Base-by-base conservation (phyloP, 31 red algal genomes). In the Endocladia muricata region DNA sequence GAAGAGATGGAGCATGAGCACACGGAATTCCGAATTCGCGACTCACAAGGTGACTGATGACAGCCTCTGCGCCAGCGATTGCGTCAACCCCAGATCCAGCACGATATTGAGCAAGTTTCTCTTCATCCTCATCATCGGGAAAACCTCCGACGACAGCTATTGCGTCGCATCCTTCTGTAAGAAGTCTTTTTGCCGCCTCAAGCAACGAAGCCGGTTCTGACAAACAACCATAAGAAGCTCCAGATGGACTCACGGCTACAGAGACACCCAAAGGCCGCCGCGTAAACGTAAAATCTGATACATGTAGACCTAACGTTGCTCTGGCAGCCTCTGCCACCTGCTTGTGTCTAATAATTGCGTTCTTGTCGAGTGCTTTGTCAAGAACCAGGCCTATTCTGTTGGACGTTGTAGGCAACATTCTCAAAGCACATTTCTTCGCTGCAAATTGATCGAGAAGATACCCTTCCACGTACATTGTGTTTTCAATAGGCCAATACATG, bases 381-480 rank as follows among this genome's bases (percentile, higher is more conserved):
- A 98, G 73, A 40, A 98, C 80, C 2, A 98, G 40, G 3, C 95
- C 95, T 17, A 94, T 59, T 1, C 81, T 74, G 47, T 97, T 93
- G n/a, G 69, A 73, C 19, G 37, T 36, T 35, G 19, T 28, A 41
- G 63, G 22, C 22, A 68, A 31, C 33, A 60, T 58, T 29, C 61
- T 39, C 8, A 98, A 68, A 32, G 43, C 85, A 58, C 76, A 52
- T 13, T 81, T 57, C 25, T 74, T 84, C 38, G 74, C 81, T 36
- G 73, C 77, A 70, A 97, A 97, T 21, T 70, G 68, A 55, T 97
- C 94, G 55, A 97, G 73, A 21, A 86, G 84, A 74, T 76, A 85
- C 47, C 94, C 94, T 85, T 97, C 94, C 15, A 97, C 90, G 44
- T 97, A 97, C 13, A 90, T 47, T 7, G 91, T 90, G 67, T 97